Evolutionary conservation across 1,139 yeast species (phyloP).

Genomic region (Yamadazyma atmosphaerica): DNA sequence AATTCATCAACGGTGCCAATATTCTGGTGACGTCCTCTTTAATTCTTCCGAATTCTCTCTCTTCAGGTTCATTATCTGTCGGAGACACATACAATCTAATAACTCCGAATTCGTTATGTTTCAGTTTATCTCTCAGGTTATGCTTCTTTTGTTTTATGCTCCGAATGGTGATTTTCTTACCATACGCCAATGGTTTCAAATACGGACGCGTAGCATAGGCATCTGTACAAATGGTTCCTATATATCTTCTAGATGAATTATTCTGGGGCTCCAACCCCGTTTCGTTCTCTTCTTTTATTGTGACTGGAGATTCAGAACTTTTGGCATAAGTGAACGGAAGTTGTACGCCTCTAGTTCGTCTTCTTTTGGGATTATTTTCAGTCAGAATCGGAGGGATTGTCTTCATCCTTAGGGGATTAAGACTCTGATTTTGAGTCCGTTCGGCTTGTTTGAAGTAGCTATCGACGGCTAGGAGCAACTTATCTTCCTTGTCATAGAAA

Average conservation of each 20-base stretch:
- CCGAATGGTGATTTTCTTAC: slow-evolving; percentile 46
- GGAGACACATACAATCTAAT: slow-evolving; percentile 33
- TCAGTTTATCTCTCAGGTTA: slow-evolving; percentile 19
- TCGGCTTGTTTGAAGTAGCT: slow-evolving; percentile 26
- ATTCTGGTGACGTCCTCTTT: slow-evolving; percentile 73
- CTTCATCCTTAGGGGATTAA: not conserved
- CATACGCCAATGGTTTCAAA: slow-evolving; percentile 48
- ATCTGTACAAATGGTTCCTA: slow-evolving; percentile 72
- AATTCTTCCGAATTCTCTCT: slow-evolving; percentile 72
- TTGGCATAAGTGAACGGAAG: slow-evolving; percentile 16
- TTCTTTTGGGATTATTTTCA: slow-evolving; percentile 11
- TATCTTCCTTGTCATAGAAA: slow-evolving; percentile 23
- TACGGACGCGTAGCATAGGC: slow-evolving; percentile 89
- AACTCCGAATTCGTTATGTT: slow-evolving; percentile 28
- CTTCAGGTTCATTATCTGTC: slow-evolving; percentile 19
- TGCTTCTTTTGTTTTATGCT: slow-evolving; percentile 31
- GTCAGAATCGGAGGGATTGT: slow-evolving; percentile 17
- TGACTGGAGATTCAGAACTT: slow-evolving; percentile 4
- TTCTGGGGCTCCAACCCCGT: slow-evolving; percentile 16
- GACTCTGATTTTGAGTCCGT: slow-evolving; percentile 9
- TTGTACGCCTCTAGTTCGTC: slow-evolving; percentile 15
- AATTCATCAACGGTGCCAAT: slow-evolving; percentile 64
- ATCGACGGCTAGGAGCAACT: slow-evolving; percentile 28
- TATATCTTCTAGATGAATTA: slow-evolving; percentile 35
- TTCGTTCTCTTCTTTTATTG: slow-evolving; percentile 9